These are phyloP conservation scores for Funneliformis mosseae DNA, from an alignment of 192 early-diverging fungal species.

Conservation along the genomic window DNA sequence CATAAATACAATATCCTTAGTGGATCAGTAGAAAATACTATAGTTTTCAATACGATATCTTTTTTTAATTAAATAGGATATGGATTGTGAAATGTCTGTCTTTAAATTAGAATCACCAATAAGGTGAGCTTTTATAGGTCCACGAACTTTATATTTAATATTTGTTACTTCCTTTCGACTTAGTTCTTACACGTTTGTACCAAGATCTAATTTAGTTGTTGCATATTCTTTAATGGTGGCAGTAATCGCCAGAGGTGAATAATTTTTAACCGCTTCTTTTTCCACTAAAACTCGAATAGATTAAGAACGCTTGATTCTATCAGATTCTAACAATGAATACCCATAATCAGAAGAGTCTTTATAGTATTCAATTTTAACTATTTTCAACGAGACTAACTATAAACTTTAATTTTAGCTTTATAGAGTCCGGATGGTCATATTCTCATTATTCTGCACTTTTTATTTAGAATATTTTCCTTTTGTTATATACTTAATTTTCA, in stretches of 20 bases:
- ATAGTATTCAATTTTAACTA: constrained; percentile 7
- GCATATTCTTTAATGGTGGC: no score
- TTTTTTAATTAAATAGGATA: constrained; percentile 8
- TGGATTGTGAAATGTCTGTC: not conserved
- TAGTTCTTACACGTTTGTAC: no score
- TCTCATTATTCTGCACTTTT: constrained; percentile 8
- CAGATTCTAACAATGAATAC: not conserved
- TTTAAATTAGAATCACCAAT: constrained; percentile 9
- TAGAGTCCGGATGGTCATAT: not conserved
- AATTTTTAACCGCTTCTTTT: constrained; percentile 21
- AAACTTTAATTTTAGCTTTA: constrained; percentile 1
- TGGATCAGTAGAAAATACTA: not conserved
- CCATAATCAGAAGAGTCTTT: not conserved
- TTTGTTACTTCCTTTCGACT: no score
- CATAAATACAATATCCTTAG: constrained; percentile 27
- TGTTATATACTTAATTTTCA: constrained; percentile 1
- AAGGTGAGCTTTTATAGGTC: constrained; percentile 14
- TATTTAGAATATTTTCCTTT: not conserved
- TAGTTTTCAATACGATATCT: constrained; percentile 15
- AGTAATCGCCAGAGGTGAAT: constrained; percentile 3
- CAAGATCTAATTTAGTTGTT: no score
- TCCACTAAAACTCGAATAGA: constrained; percentile 12
- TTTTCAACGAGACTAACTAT: no score
- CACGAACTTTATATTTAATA: no score
- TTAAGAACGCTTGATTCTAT: constrained; percentile 7